Percentiles rank a stretch among this genome's conserved stretches.
phyloP scores from a whole-genome alignment of 2,329 filamentous ascomycete genomes.

The Trichophyton benhamiae region DNA sequence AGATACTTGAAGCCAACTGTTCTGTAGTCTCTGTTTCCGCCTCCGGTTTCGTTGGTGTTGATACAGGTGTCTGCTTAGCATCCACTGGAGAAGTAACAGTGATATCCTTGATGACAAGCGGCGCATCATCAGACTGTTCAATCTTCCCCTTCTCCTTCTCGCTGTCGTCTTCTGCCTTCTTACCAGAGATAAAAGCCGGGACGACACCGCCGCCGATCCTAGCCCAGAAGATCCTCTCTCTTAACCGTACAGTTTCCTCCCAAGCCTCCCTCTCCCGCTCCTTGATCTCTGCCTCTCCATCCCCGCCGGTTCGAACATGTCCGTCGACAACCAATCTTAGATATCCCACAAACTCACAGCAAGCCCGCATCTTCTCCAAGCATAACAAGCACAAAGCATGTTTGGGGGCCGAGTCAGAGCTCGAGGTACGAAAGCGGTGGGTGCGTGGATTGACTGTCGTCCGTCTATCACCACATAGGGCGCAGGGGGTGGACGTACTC shows the following conservation, averaged over 20 bases:
- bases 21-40: neutral
- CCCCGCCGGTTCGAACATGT: conserved; percentile 69
- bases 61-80: neutral
- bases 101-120: neutral
- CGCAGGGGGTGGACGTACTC: conserved; percentile 54
- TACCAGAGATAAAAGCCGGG: conserved; percentile 41
- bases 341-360: conserved; percentile 87
- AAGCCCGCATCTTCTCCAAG: conserved; percentile 66
- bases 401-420: conserved; percentile 72
- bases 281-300: conserved; percentile 46
- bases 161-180: neutral
- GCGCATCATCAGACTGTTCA: neutral
- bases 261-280: conserved; percentile 62
- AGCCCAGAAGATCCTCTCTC: conserved; percentile 96
- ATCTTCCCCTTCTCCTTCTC: neutral
- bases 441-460: conserved; percentile 63
- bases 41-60: neutral
- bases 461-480: conserved; percentile 75
- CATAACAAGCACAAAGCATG: conserved; percentile 89
- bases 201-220: conserved; percentile 84
- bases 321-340: conserved; percentile 84
- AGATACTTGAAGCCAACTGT: neutral
- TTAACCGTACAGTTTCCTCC: conserved; percentile 82
- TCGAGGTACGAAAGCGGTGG: conserved; percentile 79
- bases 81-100: neutral